Evolutionary conservation across 1,284 basidiomycete species (phyloP).

Genomic region (Marasmius tenuissimus): DNA sequence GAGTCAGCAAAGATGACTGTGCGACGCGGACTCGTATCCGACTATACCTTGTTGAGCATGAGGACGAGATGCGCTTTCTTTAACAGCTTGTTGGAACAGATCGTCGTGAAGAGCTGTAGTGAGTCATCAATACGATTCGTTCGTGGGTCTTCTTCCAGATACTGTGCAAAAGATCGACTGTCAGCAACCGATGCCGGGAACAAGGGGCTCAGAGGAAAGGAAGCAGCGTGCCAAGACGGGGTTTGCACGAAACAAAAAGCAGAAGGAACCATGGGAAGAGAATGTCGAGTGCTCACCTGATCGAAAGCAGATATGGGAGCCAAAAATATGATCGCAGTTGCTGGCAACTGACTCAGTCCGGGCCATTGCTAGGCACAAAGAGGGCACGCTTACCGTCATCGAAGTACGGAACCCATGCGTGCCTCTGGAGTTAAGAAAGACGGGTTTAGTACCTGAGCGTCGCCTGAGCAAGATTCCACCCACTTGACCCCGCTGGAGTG

Average conservation of each 20-base stretch:
- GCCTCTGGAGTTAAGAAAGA: slow-evolving; percentile 44
- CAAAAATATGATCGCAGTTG: slow-evolving; percentile 73
- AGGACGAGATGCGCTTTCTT: slow-evolving; percentile 71
- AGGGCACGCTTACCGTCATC: slow-evolving; percentile 64
- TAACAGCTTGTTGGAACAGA: slow-evolving; percentile 73
- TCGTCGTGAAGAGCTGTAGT: slow-evolving; percentile 69
- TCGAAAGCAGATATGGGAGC: slow-evolving; percentile 83
- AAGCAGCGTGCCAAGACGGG: neutral
- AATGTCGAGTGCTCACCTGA: slow-evolving; percentile 45
- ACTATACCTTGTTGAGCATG: slow-evolving; percentile 70
- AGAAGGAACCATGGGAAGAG: slow-evolving; percentile 3
- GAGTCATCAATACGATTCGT: slow-evolving; percentile 81
- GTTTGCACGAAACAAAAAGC: too few species aligned
- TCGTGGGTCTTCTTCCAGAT: slow-evolving; percentile 75
- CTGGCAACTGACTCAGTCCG: slow-evolving; percentile 29
- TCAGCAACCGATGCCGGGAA: neutral
- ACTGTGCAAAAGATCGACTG: slow-evolving; percentile 37
- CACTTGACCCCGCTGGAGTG: slow-evolving; percentile 31
- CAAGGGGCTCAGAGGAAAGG: slow-evolving; percentile 5
- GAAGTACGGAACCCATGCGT: slow-evolving; percentile 80
- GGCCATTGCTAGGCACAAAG: slow-evolving; percentile 8
- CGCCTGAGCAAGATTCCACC: neutral
- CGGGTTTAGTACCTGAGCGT: slow-evolving; percentile 7
- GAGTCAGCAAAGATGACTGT: neutral
- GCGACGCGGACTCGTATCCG: slow-evolving; percentile 9